Base-by-base conservation (phyloP, 441 rosid genomes). In the Pelargonium myrrhifolium region DNA sequence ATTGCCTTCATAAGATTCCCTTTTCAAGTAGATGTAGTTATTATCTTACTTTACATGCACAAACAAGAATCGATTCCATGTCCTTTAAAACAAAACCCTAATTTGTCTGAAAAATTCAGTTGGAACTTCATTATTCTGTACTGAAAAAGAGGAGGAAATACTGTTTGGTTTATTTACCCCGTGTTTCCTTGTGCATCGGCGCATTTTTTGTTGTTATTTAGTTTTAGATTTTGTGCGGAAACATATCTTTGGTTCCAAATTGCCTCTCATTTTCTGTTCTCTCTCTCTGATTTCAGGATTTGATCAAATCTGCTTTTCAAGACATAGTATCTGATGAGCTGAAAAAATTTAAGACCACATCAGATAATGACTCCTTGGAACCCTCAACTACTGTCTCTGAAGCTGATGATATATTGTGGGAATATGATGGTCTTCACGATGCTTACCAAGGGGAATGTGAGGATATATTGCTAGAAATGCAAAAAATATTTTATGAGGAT, bases 401-500 rank as follows among this genome's bases (percentile, higher is more conserved):
- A 59, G 73, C 64, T 10, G 74, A 64, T 75, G 96, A 91, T 79
- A 76, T 76, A 43, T 72, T 93, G 18, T 91, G 97, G 97, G 97
- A 93, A 72, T 93, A 89, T 68, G 84, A 84, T 20, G 97, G 96
- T 61, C 79, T 86, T 74, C 83, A 74, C 31, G 77, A 81, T 75
- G 81, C 88, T 43, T 79, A 83, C 80, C 77, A 82, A 80, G 90
- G 89, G 15, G 95, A 89, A 18, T 84, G 92, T 0, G 99, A 93
- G 79, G 97, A 84, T 42, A 89, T 93, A 22, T 73, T 93, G 85
- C 65, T 91, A 53, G 95, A 91, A 80, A 85, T 93, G 96, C 95
- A 93, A 69, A 80, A 80, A 68, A 87, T 93, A 10, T 93, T 91
- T 68, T 93, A 93, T n/a, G 86, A 89, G 71, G 93, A 93, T 79